Evolutionary conservation across 1,284 basidiomycete species (phyloP).

Genomic region (Pseudozyma tsukubaensis): DNA sequence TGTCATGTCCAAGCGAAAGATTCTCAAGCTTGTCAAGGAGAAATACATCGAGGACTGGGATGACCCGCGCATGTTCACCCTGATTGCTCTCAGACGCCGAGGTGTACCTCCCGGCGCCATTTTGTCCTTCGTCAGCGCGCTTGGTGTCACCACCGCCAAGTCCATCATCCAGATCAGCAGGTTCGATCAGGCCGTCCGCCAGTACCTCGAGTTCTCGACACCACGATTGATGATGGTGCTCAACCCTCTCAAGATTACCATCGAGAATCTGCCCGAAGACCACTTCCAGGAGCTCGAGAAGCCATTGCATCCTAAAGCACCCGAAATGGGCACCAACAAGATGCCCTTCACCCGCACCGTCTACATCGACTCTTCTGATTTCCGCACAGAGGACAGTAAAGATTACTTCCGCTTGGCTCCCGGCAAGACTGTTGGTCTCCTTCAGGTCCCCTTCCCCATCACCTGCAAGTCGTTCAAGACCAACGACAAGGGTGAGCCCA

Average conservation of each 20-base stretch:
- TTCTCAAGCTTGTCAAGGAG: slow-evolving; percentile 86
- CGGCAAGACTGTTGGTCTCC: slow-evolving; percentile 94
- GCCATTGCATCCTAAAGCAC: slow-evolving; percentile 92
- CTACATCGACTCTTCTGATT: slow-evolving; percentile 95
- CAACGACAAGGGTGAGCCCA: slow-evolving; percentile 75
- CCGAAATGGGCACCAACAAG: slow-evolving; percentile 83
- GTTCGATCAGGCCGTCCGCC: slow-evolving; percentile 89
- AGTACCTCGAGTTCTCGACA: slow-evolving; percentile 88
- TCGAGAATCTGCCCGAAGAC: slow-evolving; percentile 87
- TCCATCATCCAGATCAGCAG: slow-evolving; percentile 87
- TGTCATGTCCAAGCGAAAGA: slow-evolving; percentile 97
- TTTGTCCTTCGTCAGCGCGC: slow-evolving; percentile 87
- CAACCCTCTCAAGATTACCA: slow-evolving; percentile 85
- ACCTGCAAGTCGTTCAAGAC: slow-evolving; percentile 89
- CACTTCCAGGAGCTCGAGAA: slow-evolving; percentile 87
- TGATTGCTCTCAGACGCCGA: slow-evolving; percentile 91
- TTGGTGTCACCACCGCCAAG: slow-evolving; percentile 87
- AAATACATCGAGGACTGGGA: slow-evolving; percentile 92
- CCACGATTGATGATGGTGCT: slow-evolving; percentile 94
- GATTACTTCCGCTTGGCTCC: slow-evolving; percentile 99
- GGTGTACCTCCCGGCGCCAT: slow-evolving; percentile 97
- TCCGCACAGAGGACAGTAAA: slow-evolving; percentile 87
- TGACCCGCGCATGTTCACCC: slow-evolving; percentile 96
- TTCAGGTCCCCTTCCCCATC: slow-evolving; percentile 93
- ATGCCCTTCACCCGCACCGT: slow-evolving; percentile 90